Evolutionary conservation across 2,329 filamentous ascomycete species (phyloP).

Genomic region (Hypoxylon sp.): DNA sequence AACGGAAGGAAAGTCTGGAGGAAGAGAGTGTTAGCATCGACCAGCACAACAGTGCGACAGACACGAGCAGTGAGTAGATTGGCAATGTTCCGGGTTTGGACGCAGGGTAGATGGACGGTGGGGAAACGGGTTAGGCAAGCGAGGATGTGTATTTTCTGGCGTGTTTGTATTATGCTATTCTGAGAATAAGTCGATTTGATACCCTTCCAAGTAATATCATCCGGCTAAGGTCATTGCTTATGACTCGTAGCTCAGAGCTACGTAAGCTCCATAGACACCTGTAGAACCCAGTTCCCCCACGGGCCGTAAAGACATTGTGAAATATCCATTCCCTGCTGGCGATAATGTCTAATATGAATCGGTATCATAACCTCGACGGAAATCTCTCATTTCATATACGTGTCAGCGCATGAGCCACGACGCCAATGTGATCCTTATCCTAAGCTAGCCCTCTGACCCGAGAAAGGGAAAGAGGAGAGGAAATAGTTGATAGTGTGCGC

Average conservation of each 20-base stretch:
- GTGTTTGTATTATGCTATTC: slow-evolving; percentile 9
- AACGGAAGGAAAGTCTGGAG: slow-evolving; percentile 49
- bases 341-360: not conserved
- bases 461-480: not conserved
- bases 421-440: not conserved
- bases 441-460: not conserved
- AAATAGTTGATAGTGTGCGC: not conserved
- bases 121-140: not conserved
- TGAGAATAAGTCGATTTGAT: not conserved
- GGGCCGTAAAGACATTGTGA: not conserved
- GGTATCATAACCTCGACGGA: not conserved
- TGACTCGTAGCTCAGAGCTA: not conserved
- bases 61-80: not conserved
- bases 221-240: not conserved
- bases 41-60: not conserved
- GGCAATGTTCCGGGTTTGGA: not conserved
- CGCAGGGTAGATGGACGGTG: not conserved
- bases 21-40: slow-evolving; percentile 35
- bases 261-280: not conserved
- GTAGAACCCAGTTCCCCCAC: not conserved
- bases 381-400: not conserved
- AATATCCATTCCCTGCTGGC: not conserved
- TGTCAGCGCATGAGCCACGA: not conserved
- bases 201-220: not conserved
- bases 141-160: not conserved